These are phyloP conservation scores for Carex pumila DNA, from an alignment of 176 grass and related monocot species.

Conservation along the genomic window DNA sequence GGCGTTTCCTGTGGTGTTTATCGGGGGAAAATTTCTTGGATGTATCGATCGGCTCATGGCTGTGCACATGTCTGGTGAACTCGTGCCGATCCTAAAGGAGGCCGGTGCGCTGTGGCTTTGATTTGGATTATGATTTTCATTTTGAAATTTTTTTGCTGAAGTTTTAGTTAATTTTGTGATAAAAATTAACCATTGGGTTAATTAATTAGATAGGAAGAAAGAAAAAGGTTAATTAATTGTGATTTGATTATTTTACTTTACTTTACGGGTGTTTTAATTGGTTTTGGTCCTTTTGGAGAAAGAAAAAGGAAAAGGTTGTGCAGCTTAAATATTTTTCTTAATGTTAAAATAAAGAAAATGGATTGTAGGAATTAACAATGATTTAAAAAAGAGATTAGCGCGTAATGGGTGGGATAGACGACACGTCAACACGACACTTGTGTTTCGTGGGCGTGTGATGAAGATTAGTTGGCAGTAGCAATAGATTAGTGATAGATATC, in stretches of 20 bases:
- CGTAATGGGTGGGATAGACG: background rate
- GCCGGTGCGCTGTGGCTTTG: conserved; percentile 90
- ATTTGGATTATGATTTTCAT: background rate
- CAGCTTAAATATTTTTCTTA: background rate
- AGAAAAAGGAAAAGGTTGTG: background rate
- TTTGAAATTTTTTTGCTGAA: background rate
- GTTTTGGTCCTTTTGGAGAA: background rate
- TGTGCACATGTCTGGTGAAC: conserved; percentile 89
- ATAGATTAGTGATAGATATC: too few relatives aligned
- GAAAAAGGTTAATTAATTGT: background rate
- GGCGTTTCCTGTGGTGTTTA: conserved; percentile 66
- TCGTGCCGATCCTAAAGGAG: conserved; percentile 85
- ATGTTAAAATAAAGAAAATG: background rate
- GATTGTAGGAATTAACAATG: background rate
- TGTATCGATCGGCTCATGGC: conserved; percentile 84
- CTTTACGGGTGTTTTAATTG: background rate
- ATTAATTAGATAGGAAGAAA: background rate
- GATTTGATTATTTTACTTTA: background rate
- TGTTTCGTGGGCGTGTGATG: background rate
- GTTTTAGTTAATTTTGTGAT: background rate
- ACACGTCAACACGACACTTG: too few relatives aligned
- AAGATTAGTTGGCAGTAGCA: background rate
- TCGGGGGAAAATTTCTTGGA: conserved; percentile 62
- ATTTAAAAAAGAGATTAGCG: background rate
- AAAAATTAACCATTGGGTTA: background rate